Percentiles rank a stretch among this genome's conserved stretches.
Evolutionary conservation across 352 stramenopile genomes (phyloP).

Genomic region (Globisporangium camurandrum): DNA sequence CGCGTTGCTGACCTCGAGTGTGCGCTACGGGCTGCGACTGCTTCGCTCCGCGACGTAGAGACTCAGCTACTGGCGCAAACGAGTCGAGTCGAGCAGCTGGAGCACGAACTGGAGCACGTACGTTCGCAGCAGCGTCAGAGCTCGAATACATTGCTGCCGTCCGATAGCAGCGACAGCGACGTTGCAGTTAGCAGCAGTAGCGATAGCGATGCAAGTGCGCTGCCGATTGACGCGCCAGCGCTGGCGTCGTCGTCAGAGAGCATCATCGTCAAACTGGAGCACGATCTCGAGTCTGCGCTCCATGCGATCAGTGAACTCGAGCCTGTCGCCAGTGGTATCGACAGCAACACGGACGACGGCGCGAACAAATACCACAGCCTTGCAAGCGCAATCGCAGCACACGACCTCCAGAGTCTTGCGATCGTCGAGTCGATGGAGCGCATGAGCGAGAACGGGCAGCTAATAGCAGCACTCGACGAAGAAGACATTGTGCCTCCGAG

Average conservation of each 20-base stretch:
- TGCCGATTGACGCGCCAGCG: neutral
- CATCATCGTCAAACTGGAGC: conserved; percentile 20
- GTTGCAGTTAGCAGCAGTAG: neutral
- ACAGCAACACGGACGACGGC: too few species aligned
- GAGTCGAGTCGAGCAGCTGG: conserved; percentile 6
- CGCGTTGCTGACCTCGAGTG: conserved; percentile 1
- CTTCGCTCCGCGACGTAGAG: conserved; percentile 1
- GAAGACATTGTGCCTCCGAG: too few species aligned
- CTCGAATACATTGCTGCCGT: conserved; percentile 4
- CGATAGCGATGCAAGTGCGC: neutral
- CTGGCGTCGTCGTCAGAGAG: conserved; percentile 8
- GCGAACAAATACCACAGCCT: too few species aligned
- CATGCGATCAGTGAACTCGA: conserved; percentile 18
- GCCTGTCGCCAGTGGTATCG: too few species aligned
- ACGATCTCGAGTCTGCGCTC: conserved; percentile 17
- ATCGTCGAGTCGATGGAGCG: conserved; percentile 12
- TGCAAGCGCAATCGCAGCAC: too few species aligned
- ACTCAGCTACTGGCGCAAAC: conserved; percentile 2
- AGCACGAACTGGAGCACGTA: conserved; percentile 12
- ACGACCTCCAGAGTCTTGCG: too few species aligned
- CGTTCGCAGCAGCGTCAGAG: neutral
- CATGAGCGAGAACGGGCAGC: conserved; percentile 14
- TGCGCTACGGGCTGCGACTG: conserved; percentile 2
- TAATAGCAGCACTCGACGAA: too few species aligned
- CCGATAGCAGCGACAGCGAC: neutral